phyloP scores from a whole-genome alignment of 2,329 filamentous ascomycete species.

The Sclerotinia glacialis region DNA sequence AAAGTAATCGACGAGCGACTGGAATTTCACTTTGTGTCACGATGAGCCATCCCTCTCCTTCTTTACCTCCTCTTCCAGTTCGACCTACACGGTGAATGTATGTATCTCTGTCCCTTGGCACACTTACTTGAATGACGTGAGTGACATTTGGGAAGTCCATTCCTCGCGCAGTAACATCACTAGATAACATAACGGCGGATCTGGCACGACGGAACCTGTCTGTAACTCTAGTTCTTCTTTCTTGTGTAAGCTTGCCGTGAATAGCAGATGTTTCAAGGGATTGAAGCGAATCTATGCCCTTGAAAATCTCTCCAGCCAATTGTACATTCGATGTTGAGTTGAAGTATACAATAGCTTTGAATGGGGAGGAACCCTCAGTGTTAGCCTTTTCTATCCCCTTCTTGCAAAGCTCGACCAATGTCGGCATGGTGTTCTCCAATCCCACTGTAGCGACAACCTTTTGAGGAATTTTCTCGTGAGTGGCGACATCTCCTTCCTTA shows the following conservation, averaged over 20 bases:
- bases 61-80: conserved; percentile 71
- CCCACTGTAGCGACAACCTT: conserved; percentile 63
- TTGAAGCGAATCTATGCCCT: conserved; percentile 33
- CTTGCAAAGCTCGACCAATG: conserved; percentile 55
- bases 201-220: conserved; percentile 65
- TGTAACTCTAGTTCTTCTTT: conserved; percentile 64
- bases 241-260: conserved; percentile 75
- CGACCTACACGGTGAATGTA: conserved; percentile 77
- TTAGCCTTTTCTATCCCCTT: conserved; percentile 40
- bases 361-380: conserved; percentile 42
- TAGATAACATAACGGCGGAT: conserved; percentile 69
- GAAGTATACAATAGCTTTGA: conserved; percentile 95
- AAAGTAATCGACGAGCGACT: conserved; percentile 30
- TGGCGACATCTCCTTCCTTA: conserved; percentile 74
- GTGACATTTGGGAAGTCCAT: conserved; percentile 82
- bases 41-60: conserved; percentile 57
- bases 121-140: conserved; percentile 71
- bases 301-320: conserved; percentile 57
- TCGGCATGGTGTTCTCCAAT: conserved; percentile 74
- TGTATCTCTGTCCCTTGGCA: conserved; percentile 61
- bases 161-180: conserved; percentile 76
- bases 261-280: conserved; percentile 50
- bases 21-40: conserved; percentile 29
- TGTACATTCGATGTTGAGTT: conserved; percentile 72
- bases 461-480: conserved; percentile 82